phyloP scores from a whole-genome alignment of 352 stramenopile genomes.

The Phytophthora tentaculata region DNA sequence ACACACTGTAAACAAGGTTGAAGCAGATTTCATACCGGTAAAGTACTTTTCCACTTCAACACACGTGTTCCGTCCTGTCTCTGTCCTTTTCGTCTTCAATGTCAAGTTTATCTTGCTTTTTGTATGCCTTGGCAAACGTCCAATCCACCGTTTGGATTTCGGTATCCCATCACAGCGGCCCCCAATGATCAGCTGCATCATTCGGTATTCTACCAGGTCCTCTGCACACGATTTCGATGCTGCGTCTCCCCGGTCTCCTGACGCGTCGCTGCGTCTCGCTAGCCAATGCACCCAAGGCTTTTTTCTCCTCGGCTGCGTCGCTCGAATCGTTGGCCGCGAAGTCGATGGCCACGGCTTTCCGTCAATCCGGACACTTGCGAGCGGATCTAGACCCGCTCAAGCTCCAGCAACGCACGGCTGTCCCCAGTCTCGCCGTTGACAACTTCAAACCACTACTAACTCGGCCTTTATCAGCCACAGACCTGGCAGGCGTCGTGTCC shows the following conservation, averaged over 20 bases:
- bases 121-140: conserved; percentile 18
- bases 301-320: conserved; percentile 49
- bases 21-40: too few relatives aligned
- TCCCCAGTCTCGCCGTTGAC: conserved; percentile 43
- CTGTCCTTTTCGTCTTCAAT: conserved; percentile 17
- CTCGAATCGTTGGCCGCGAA: conserved; percentile 68
- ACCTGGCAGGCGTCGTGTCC: conserved; percentile 34
- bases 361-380: conserved; percentile 78
- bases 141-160: conserved; percentile 37
- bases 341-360: conserved; percentile 77
- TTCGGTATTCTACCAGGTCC: conserved; percentile 21
- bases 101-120: conserved; percentile 23
- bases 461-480: conserved; percentile 21
- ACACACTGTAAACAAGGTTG: conserved; percentile 14
- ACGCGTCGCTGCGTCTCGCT: conserved; percentile 33
- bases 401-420: conserved; percentile 36
- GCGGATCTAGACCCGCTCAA: conserved; percentile 76
- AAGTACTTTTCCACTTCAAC: conserved; percentile 5
- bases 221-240: conserved; percentile 37
- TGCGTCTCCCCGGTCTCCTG: conserved; percentile 57
- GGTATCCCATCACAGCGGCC: conserved; percentile 18
- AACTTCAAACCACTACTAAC: conserved; percentile 68
- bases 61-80: conserved; percentile 5
- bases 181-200: conserved; percentile 18
- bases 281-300: conserved; percentile 22